Conservation (phyloP, 768 basidiomycete genomes). For the Coprinellus micaceus region DNA sequence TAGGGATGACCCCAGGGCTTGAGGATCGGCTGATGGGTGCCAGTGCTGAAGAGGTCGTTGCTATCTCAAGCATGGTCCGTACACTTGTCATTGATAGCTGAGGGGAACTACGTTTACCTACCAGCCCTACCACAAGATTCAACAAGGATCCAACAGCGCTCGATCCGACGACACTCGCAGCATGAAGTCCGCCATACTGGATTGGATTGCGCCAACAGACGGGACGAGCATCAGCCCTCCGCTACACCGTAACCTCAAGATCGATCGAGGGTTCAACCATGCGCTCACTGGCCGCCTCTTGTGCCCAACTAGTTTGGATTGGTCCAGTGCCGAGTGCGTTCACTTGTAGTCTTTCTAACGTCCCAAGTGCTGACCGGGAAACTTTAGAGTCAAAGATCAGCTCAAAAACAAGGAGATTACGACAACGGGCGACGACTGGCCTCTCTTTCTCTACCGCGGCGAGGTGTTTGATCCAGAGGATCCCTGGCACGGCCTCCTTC, state of each 20-base stretch:
- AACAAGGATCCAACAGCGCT: neutral
- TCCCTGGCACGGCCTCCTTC: neutral
- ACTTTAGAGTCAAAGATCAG: neutral
- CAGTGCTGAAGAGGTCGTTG: neutral
- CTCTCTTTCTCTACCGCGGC: neutral
- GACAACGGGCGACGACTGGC: neutral
- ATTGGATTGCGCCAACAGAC: neutral
- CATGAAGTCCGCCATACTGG: neutral
- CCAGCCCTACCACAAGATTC: neutral
- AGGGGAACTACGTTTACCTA: neutral
- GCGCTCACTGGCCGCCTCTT: neutral
- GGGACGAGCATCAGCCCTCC: neutral
- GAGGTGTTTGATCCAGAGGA: neutral
- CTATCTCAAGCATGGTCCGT: neutral
- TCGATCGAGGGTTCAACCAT: neutral
- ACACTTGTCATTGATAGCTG: neutral
- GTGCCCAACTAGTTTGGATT: neutral
- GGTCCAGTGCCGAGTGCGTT: neutral
- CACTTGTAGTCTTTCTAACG: neutral
- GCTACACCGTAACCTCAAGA: neutral
- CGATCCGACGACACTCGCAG: neutral
- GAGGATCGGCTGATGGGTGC: neutral
- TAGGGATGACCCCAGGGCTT: neutral
- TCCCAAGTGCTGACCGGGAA: neutral
- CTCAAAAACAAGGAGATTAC: neutral